Conservation (phyloP, 192 early-diverging fungal species). For the Coemansia reversa region DNA sequence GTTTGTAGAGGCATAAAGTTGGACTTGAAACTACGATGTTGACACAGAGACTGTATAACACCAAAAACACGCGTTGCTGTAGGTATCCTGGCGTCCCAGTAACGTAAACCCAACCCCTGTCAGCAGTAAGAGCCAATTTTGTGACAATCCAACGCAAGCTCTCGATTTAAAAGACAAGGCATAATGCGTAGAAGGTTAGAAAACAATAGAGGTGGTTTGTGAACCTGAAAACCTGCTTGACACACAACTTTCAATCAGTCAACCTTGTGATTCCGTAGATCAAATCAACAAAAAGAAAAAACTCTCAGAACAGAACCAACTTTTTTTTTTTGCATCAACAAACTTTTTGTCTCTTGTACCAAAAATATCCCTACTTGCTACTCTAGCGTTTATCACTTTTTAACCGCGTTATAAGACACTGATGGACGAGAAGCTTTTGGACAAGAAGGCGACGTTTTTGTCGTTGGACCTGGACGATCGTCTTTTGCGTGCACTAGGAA, state of each 20-base stretch:
- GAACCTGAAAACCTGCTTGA: too few species aligned
- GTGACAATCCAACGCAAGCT: too few species aligned
- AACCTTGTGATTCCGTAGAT: neutral
- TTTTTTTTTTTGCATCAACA: neutral
- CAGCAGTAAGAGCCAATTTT: too few species aligned
- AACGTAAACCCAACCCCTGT: too few species aligned
- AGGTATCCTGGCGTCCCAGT: too few species aligned
- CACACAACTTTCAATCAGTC: neutral
- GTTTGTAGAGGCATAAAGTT: too few species aligned
- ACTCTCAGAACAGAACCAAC: neutral
- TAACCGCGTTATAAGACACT: neutral
- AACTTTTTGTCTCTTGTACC: constrained; percentile 1
- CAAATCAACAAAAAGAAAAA: neutral
- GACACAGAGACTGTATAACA: too few species aligned
- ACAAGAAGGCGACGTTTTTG: constrained; percentile 56
- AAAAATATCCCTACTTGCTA: neutral
- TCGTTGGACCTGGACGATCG: constrained; percentile 84
- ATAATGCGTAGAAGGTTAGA: neutral
- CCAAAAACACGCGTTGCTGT: too few species aligned
- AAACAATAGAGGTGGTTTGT: neutral
- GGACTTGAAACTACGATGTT: too few species aligned
- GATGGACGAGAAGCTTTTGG: constrained; percentile 55
- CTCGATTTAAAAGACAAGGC: too few species aligned
- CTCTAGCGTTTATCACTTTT: neutral
- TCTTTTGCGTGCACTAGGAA: constrained; percentile 81